These are phyloP conservation scores for Sequoiadendron giganteum DNA, from an alignment of 75 land plant species.

Conservation along the genomic window DNA sequence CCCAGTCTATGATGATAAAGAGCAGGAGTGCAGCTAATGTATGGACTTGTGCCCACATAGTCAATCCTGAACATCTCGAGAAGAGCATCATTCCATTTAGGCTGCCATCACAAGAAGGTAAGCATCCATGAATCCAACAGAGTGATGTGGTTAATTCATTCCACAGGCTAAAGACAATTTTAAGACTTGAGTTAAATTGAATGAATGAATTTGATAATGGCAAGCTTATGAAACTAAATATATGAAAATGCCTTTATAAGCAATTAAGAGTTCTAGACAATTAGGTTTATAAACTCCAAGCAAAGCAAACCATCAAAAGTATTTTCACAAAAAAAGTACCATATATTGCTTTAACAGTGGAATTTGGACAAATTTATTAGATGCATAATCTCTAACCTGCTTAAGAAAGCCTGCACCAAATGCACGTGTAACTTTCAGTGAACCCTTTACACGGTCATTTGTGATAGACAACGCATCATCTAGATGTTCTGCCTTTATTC, in stretches of 20 bases:
- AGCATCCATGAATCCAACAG: neutral
- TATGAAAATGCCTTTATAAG: neutral
- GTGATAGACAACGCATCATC: conserved; percentile 71
- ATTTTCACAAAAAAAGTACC: neutral
- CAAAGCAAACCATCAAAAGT: neutral
- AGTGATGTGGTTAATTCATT: neutral
- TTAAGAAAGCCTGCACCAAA: conserved; percentile 98
- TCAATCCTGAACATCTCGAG: conserved; percentile 94
- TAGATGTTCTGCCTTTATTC: conserved; percentile 72
- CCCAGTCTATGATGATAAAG: conserved; percentile 84
- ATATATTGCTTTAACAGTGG: neutral
- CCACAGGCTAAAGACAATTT: neutral
- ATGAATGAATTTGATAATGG: neutral
- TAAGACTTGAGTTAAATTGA: neutral
- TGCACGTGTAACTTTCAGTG: conserved; percentile 94
- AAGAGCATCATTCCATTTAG: conserved; percentile 94
- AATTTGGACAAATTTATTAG: neutral
- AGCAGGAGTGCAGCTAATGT: conserved; percentile 78
- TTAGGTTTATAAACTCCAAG: neutral
- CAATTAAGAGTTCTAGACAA: neutral
- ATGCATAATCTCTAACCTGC: conserved; percentile 48
- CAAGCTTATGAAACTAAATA: neutral
- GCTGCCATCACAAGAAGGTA: conserved; percentile 54
- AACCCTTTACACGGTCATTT: conserved; percentile 94
- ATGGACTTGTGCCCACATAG: conserved; percentile 78